Base-by-base conservation (phyloP, 768 basidiomycete genomes). In the Scleroderma citrinum region DNA sequence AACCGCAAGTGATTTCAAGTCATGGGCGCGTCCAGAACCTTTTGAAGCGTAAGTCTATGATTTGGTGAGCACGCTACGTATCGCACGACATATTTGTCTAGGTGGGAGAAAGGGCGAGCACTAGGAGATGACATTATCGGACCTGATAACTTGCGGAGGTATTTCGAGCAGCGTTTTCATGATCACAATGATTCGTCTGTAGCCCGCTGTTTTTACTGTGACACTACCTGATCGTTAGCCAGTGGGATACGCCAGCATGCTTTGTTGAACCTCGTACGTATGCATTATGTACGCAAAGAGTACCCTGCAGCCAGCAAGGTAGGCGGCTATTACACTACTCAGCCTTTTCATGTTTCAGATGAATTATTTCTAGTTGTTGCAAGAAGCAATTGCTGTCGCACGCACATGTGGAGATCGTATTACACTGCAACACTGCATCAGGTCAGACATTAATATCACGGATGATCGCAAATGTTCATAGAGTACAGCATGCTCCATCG, bases 81-180 rank as follows among this genome's bases (percentile, higher is more conserved):
- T 21, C 50, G 41, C 7, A 30, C 35, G 19, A 35, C 46, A 24
- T 45, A 21, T 14, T 49, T 17, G 24, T 32, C 23, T 55, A 92
- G 89, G 5, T 91, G 80, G 76, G 81, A 88, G 59, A 77, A 77
- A 48, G 79, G 76, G 7, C 60, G 75, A n/a, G 71, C 75, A 12
- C 75, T 77, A 5, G 86, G 85, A 0, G 88, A 92, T 63, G 82
- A 82, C 53, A 80, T 79, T 39, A 56, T 76, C 8, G 87, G 87
- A 0, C 73, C 78, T 2, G 87, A 89, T 55, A 83, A 80, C 55
- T 66, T 92, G 34, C 77, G 88, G 30, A 71, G 78, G 46, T 92
- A 87, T 63, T 92, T 92, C 55, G 89, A 92, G 61, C 90, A 92
- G 51, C 84, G 81, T 59, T 92, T 92, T 58, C 84, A 90, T 53